These are phyloP conservation scores for Pleodorina starrii DNA, from an alignment of 139 green algal species.

Conservation along the genomic window DNA sequence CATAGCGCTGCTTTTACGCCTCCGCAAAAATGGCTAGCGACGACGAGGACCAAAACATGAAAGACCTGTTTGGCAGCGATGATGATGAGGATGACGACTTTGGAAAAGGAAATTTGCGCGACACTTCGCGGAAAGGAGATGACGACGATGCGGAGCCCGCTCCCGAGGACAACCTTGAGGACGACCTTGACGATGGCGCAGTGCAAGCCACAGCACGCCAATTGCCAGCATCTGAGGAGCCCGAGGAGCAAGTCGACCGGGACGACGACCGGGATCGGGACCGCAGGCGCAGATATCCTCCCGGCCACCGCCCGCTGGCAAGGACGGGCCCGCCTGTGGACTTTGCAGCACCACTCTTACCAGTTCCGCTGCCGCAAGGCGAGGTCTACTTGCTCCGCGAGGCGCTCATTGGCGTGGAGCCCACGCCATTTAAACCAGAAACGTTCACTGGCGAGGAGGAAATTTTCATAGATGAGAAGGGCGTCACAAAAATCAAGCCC, in stretches of 20 bases:
- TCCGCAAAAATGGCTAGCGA: conserved; percentile 35
- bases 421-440: conserved; percentile 72
- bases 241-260: conserved; percentile 7
- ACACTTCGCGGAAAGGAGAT: background rate
- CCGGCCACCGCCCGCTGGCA: conserved; percentile 1
- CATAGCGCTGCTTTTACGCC: too few species aligned
- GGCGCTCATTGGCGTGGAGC: conserved; percentile 80
- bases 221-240: conserved; percentile 30
- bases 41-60: conserved; percentile 44
- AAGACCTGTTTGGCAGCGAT: conserved; percentile 67
- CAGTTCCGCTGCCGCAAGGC: conserved; percentile 44
- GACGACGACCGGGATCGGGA: background rate
- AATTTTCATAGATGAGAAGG: conserved; percentile 65
- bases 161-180: conserved; percentile 60
- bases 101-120: background rate
- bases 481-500: conserved; percentile 30
- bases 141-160: background rate
- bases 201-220: background rate
- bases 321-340: conserved; percentile 55
- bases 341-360: conserved; percentile 54
- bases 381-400: conserved; percentile 68
- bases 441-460: conserved; percentile 68
- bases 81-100: conserved; percentile 53
- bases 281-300: background rate
- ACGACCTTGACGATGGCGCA: conserved; percentile 29